A percentile compares a stretch with the other conserved stretches of the same genome.
Evolutionary conservation across 495 filamentous ascomycete genomes (phyloP).

Genomic region (Pseudomonodictys pantanalensis): DNA sequence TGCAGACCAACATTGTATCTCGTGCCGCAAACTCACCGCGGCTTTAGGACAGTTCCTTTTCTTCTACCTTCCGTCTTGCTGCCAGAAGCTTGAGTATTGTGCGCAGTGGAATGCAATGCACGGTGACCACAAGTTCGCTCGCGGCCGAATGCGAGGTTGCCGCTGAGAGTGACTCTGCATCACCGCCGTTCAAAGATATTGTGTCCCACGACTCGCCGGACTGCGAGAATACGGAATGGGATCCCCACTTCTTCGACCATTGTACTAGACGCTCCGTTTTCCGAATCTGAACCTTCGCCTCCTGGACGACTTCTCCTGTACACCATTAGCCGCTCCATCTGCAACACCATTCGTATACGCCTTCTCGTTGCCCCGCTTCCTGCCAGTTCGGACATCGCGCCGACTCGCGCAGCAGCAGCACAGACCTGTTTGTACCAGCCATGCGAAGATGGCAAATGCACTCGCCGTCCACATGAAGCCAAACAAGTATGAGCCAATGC

Average conservation of each 20-base stretch:
- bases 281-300: conserved; percentile 9
- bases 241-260: too few species aligned
- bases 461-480: conserved; percentile 85
- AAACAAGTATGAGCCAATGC: conserved; percentile 72
- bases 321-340: not conserved
- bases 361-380: conserved; percentile 44
- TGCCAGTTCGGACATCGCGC: conserved; percentile 57
- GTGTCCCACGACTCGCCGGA: not conserved
- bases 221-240: too few species aligned
- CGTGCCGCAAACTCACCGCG: not conserved
- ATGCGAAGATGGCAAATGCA: conserved; percentile 63
- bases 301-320: conserved; percentile 2
- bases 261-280: conserved; percentile 12
- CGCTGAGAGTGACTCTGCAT: too few species aligned
- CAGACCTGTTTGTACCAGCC: conserved; percentile 66
- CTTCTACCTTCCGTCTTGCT: too few species aligned
- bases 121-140: too few species aligned
- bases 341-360: conserved; percentile 32
- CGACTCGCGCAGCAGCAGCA: conserved; percentile 69
- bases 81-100: too few species aligned
- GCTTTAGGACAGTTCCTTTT: not conserved
- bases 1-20: not conserved
- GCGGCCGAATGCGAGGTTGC: too few species aligned
- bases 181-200: conserved; percentile 2
- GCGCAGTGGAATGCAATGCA: too few species aligned